These are phyloP conservation scores for Tricladium varicosporioides DNA, from an alignment of 2,329 filamentous ascomycete species.

Conservation along the genomic window DNA sequence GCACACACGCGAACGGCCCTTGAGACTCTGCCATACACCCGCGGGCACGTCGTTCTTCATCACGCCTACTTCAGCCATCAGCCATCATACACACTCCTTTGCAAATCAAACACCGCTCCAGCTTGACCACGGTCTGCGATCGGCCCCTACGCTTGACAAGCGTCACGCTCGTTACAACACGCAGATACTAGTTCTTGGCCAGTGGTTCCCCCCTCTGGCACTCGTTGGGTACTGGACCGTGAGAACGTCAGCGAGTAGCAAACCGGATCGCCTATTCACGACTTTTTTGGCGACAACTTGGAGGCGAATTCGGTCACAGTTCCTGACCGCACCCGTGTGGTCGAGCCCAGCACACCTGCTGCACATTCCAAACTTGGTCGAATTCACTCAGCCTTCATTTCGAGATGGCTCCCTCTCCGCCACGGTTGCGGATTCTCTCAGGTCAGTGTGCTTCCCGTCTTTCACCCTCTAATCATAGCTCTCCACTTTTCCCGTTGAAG, in stretches of 20 bases:
- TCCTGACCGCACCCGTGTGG: constrained; percentile 19
- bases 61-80: constrained; percentile 14
- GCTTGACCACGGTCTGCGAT: constrained; percentile 20
- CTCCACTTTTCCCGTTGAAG: constrained; percentile 22
- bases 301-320: constrained; percentile 21
- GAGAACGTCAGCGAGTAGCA: constrained; percentile 13
- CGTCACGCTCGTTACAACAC: constrained; percentile 31
- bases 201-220: constrained; percentile 13
- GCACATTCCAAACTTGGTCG: constrained; percentile 25
- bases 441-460: constrained; percentile 29
- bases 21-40: not conserved
- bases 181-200: constrained; percentile 1
- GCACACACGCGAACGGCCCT: constrained; percentile 14
- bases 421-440: constrained; percentile 37
- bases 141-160: constrained; percentile 19
- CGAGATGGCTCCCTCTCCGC: constrained; percentile 35
- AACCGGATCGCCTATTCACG: constrained; percentile 19
- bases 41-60: not conserved
- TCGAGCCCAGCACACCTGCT: constrained; percentile 19
- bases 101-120: constrained; percentile 15
- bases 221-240: constrained; percentile 19
- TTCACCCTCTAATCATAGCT: constrained; percentile 18
- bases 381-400: constrained; percentile 17
- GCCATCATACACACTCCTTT: constrained; percentile 27
- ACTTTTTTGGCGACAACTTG: constrained; percentile 21